phyloP scores from a whole-genome alignment of 2,329 filamentous ascomycete species.

The Colletotrichum australisinense region DNA sequence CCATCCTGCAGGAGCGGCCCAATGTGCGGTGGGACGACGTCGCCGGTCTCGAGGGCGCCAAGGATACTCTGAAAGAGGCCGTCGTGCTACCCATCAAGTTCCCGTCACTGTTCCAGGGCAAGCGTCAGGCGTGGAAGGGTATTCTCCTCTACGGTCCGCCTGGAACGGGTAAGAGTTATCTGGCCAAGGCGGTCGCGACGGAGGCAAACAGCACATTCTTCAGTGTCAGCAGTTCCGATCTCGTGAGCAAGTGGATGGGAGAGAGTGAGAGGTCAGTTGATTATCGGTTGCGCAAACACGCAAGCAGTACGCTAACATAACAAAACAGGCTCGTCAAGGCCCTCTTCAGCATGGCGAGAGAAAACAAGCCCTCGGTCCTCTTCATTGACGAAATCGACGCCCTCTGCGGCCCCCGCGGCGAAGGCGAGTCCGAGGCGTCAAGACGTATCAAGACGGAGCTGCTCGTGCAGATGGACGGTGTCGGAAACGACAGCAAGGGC shows the following conservation, averaged over 20 bases:
- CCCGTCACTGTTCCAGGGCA: conserved; percentile 94
- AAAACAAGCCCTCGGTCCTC: conserved; percentile 98
- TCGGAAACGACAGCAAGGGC: conserved; percentile 93
- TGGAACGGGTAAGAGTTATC: conserved; percentile 96
- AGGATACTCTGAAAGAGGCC: conserved; percentile 97
- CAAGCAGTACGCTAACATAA: background rate
- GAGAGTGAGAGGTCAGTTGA: conserved; percentile 87
- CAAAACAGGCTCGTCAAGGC: conserved; percentile 85
- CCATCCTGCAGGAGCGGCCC: conserved; percentile 93
- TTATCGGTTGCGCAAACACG: background rate
- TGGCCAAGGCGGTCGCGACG: conserved; percentile 97
- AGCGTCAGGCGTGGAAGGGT: conserved; percentile 97
- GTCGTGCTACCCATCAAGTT: conserved; percentile 99
- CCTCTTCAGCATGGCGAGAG: conserved; percentile 96
- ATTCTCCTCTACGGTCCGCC: conserved; percentile 96
- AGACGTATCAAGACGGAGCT: conserved; percentile 98
- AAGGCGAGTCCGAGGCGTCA: conserved; percentile 97
- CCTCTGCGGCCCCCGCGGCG: conserved; percentile 89
- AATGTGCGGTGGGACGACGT: conserved; percentile 99
- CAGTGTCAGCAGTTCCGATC: conserved; percentile 95
- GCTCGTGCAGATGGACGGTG: conserved; percentile 98
- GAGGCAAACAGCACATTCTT: conserved; percentile 99
- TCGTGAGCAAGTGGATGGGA: conserved; percentile 99
- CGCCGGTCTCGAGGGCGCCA: conserved; percentile 91
- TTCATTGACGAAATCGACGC: conserved; percentile 99